These are phyloP conservation scores for Pseudomonodictys pantanalensis DNA, from an alignment of 495 filamentous ascomycete species.

Conservation along the genomic window DNA sequence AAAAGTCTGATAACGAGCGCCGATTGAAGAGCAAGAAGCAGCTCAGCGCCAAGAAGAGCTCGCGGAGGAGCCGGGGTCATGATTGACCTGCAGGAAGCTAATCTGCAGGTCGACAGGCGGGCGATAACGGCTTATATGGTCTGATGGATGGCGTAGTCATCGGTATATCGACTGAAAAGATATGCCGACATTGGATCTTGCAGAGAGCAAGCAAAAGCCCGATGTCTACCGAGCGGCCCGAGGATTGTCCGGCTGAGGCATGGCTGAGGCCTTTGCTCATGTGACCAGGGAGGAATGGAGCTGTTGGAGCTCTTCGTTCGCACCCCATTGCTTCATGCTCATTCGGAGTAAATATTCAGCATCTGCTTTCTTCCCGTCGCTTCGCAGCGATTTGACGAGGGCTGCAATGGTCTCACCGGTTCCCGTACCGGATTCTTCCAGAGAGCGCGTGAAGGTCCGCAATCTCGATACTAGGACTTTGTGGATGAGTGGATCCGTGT, in stretches of 20 bases:
- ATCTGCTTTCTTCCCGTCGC: constrained; percentile 5
- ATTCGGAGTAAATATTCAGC: constrained; percentile 9
- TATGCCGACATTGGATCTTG: no score
- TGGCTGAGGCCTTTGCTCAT: not conserved
- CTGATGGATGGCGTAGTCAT: no score
- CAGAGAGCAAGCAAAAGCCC: no score
- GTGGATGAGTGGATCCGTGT: constrained; percentile 16
- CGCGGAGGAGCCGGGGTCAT: constrained; percentile 52
- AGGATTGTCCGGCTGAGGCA: not conserved
- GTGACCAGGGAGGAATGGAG: constrained; percentile 7
- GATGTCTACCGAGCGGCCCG: not conserved
- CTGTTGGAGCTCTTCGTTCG: constrained; percentile 15
- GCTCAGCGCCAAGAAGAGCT: constrained; percentile 76
- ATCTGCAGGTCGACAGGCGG: not conserved
- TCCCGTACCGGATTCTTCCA: constrained; percentile 8
- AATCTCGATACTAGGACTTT: constrained; percentile 28
- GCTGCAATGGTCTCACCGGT: constrained; percentile 17
- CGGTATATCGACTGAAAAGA: not conserved
- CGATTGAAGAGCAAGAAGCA: constrained; percentile 72
- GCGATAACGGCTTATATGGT: no score
- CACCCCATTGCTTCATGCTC: constrained; percentile 14
- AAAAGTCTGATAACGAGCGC: constrained; percentile 67
- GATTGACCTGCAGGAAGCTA: constrained; percentile 16
- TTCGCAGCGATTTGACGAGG: constrained; percentile 7
- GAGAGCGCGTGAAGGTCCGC: constrained; percentile 16